phyloP scores from a whole-genome alignment of 1,139 yeast species.

The Kodamaea alishanica region DNA sequence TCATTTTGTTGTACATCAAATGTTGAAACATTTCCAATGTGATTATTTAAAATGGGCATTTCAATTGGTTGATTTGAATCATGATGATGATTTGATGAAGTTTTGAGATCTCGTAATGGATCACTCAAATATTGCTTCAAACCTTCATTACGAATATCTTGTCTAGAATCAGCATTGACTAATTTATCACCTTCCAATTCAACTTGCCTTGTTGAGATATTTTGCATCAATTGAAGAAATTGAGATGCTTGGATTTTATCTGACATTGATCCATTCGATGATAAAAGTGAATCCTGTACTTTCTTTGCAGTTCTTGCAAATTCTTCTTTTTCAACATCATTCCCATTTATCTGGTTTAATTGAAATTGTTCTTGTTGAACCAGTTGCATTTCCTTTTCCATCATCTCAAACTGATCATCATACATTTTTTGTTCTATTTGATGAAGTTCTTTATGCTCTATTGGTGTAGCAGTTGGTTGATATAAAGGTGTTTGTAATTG shows the following conservation, averaged over 20 bases:
- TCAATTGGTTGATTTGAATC: too few relatives aligned
- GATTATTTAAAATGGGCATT: too few relatives aligned
- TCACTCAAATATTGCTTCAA: constrained; percentile 4
- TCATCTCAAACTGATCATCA: constrained; percentile 34
- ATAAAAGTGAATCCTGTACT: constrained; percentile 33
- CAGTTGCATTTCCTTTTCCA: constrained; percentile 32
- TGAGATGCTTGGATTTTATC: constrained; percentile 37
- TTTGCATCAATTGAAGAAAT: constrained; percentile 41
- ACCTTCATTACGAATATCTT: constrained; percentile 15
- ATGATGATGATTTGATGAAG: too few relatives aligned
- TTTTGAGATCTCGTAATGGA: constrained; percentile 2
- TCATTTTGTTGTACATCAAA: too few relatives aligned
- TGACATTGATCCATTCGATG: constrained; percentile 22
- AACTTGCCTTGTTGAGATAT: constrained; percentile 35
- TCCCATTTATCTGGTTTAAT: constrained; percentile 8
- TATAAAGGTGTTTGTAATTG: constrained; percentile 2
- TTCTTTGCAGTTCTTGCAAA: constrained; percentile 42
- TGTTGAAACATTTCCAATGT: too few relatives aligned
- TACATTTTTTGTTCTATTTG: constrained; percentile 27
- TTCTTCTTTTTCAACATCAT: constrained; percentile 29
- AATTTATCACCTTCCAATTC: constrained; percentile 43
- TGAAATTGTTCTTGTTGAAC: constrained; percentile 9
- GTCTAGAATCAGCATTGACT: constrained; percentile 23
- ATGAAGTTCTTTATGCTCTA: constrained; percentile 33
- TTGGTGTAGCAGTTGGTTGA: constrained; percentile 6